phyloP scores from a whole-genome alignment of 805 yeast genomes.

The Ogataea naganishii region DNA sequence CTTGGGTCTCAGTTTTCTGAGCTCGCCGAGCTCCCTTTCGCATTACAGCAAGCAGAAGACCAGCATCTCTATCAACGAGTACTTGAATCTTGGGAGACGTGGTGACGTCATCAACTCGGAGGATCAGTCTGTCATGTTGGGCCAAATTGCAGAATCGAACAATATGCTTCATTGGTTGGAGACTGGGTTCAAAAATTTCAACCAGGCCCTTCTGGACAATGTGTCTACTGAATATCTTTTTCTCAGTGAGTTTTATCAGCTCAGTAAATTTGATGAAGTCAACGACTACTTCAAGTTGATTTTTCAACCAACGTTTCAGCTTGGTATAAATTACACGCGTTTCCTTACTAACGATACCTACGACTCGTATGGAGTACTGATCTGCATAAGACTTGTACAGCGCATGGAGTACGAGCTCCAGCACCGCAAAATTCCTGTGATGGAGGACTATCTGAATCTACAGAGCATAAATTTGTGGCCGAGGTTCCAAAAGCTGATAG shows the following conservation, averaged over 20 bases:
- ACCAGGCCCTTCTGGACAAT: conserved; percentile 67
- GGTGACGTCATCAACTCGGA: conserved; percentile 44
- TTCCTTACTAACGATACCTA: conserved; percentile 31
- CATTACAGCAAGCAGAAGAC: conserved; percentile 2
- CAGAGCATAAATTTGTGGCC: conserved; percentile 79
- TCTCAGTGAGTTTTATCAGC: conserved; percentile 59
- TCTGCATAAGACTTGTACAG: conserved; percentile 66
- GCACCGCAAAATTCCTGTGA: conserved; percentile 58
- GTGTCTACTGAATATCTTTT: conserved; percentile 70
- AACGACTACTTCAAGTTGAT: conserved; percentile 38
- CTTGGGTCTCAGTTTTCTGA: conserved; percentile 7
- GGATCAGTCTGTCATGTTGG: conserved; percentile 61
- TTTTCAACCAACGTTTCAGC: conserved; percentile 42
- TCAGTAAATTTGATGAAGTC: conserved; percentile 36
- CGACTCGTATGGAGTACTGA: conserved; percentile 73
- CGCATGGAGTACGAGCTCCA: conserved; percentile 57
- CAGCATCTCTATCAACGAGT: conserved; percentile 35
- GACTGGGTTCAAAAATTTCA: conserved; percentile 62
- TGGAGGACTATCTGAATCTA: conserved; percentile 61
- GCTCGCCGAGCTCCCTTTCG: neutral
- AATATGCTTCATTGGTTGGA: conserved; percentile 63
- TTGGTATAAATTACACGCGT: conserved; percentile 41
- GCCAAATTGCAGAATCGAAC: conserved; percentile 78
- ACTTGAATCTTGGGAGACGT: conserved; percentile 50
- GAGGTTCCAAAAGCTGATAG: conserved; percentile 66